A percentile compares a stretch with the other conserved stretches of the same genome.
phyloP scores from a whole-genome alignment of 768 basidiomycete species.

The Pleurotus salmoneostramineus region DNA sequence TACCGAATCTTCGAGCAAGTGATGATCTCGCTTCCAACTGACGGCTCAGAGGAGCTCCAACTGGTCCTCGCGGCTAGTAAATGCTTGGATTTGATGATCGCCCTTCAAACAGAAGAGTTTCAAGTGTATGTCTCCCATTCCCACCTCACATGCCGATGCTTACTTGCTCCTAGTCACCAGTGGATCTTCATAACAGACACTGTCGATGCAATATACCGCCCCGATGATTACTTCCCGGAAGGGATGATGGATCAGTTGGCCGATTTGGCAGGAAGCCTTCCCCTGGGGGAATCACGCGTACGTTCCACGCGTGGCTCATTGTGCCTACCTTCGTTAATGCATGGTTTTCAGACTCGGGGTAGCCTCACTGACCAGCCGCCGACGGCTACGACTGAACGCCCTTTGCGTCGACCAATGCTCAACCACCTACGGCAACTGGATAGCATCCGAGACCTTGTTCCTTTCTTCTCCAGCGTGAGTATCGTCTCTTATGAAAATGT shows the following conservation, averaged over 20 bases:
- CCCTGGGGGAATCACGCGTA: constrained; percentile 33
- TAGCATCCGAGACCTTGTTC: constrained; percentile 80
- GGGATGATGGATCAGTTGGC: constrained; percentile 90
- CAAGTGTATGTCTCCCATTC: constrained; percentile 67
- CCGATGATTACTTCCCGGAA: constrained; percentile 78
- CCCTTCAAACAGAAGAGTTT: constrained; percentile 94
- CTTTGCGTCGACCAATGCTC: constrained; percentile 74
- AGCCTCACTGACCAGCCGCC: constrained; percentile 20
- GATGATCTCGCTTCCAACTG: constrained; percentile 64
- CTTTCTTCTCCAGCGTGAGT: constrained; percentile 90
- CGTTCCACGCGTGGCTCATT: constrained; percentile 5
- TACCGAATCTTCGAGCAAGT: constrained; percentile 87
- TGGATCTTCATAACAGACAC: constrained; percentile 99
- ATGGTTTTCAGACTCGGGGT: constrained; percentile 24
- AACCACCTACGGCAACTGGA: constrained; percentile 67
- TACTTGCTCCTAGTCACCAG: constrained; percentile 61
- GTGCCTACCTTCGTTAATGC: not conserved
- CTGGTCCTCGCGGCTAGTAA: constrained; percentile 89
- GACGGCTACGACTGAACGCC: constrained; percentile 31
- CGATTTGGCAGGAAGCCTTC: constrained; percentile 73
- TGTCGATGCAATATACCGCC: constrained; percentile 88
- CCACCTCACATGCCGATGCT: not conserved
- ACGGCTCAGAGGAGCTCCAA: constrained; percentile 82
- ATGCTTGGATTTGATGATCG: constrained; percentile 88
- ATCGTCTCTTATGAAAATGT: constrained; percentile 87